Evolutionary conservation across 805 yeast genomes (phyloP).

Genomic region (Starmerella ratchasimensis): DNA sequence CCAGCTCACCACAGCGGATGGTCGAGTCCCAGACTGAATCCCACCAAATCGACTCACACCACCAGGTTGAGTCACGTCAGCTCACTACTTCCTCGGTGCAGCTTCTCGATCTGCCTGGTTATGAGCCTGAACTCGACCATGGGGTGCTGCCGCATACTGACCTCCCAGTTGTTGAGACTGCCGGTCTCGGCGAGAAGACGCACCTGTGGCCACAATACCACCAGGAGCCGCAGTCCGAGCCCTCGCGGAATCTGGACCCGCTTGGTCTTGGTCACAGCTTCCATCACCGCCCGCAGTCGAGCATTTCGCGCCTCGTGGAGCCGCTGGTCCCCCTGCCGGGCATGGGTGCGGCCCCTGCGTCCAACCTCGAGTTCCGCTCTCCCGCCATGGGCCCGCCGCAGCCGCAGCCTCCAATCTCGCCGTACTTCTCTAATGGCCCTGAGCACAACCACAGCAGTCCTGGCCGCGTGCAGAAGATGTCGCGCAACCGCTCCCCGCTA

Average conservation of each 20-base stretch:
- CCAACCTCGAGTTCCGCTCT: background rate
- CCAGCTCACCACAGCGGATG: conserved; percentile 19
- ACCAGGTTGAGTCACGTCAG: no score
- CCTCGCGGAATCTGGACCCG: conserved; percentile 15
- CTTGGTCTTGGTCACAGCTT: conserved; percentile 14
- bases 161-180: no score
- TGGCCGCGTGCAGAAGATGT: no score
- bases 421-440: no score
- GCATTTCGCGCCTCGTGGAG: conserved; percentile 5
- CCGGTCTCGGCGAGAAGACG: no score
- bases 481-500: no score
- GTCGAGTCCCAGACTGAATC: no score
- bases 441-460: no score
- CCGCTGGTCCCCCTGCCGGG: background rate
- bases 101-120: background rate
- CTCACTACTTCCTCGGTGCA: background rate
- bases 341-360: background rate
- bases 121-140: background rate
- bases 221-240: no score
- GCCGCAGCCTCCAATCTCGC: conserved; percentile 1
- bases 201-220: no score
- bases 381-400: conserved; percentile 3
- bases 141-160: no score
- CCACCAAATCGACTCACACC: background rate
- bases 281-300: conserved; percentile 7